Conservation (phyloP, 768 basidiomycete genomes). For the Russula brevipes region DNA sequence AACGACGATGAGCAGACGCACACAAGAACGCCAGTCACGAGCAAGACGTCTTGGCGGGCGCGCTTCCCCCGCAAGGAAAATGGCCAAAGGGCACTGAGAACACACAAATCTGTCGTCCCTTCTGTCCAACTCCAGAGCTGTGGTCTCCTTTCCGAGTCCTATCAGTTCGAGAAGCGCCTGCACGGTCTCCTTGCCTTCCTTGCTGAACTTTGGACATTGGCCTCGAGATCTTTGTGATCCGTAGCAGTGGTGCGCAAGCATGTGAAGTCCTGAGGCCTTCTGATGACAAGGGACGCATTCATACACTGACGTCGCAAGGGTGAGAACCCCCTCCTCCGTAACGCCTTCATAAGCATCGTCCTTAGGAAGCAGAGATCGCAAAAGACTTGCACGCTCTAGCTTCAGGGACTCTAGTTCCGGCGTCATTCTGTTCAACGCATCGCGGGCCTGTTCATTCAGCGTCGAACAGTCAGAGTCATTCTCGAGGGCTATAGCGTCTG, state of each 20-base stretch:
- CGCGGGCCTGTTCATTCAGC: neutral
- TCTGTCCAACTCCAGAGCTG: constrained; percentile 9
- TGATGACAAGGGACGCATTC: constrained; percentile 2
- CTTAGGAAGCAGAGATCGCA: constrained; percentile 3
- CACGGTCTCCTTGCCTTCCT: neutral
- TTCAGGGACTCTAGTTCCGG: neutral
- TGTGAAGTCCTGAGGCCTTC: constrained; percentile 1
- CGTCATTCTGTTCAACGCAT: neutral
- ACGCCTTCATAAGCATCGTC: neutral
- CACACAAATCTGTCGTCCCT: constrained; percentile 5
- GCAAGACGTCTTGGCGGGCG: neutral
- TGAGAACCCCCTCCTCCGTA: neutral
- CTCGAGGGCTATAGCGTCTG: neutral
- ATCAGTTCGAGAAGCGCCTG: neutral
- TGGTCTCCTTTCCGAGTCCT: constrained; percentile 6
- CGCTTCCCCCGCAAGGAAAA: neutral
- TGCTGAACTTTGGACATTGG: neutral
- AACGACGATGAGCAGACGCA: neutral
- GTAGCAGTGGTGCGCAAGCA: constrained; percentile 1
- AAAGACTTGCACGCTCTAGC: neutral
- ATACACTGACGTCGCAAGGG: constrained; percentile 7
- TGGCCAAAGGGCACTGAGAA: neutral
- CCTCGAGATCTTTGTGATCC: neutral
- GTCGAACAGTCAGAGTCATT: neutral
- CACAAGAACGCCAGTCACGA: constrained; percentile 13